These are phyloP conservation scores for Creolimax fragrantissima DNA, from an alignment of 78 protist species.

Conservation along the genomic window DNA sequence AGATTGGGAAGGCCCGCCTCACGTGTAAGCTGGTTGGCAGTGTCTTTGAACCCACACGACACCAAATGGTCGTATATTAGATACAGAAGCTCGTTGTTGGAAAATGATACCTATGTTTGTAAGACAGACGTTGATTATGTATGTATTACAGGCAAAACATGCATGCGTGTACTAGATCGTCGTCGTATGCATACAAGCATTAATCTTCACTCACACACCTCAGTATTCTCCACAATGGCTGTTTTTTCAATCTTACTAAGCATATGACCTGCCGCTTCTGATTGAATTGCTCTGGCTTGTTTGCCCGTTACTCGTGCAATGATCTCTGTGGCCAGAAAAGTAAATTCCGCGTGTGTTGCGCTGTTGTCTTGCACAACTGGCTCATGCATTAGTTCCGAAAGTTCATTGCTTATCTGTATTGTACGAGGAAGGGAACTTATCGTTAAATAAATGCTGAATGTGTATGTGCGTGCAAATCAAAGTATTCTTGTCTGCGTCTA, in stretches of 20 bases:
- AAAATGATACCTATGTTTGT: neutral
- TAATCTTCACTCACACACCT: neutral
- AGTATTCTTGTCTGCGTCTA: neutral
- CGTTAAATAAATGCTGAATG: neutral
- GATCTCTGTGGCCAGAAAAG: neutral
- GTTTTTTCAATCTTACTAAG: neutral
- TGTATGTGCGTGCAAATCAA: neutral
- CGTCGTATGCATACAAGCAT: too few relatives aligned
- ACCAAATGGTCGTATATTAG: neutral
- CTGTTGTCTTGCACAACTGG: neutral
- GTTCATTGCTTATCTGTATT: neutral
- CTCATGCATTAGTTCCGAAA: neutral
- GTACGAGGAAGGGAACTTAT: neutral
- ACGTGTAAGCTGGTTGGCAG: neutral
- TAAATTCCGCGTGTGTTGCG: neutral
- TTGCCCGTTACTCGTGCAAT: slow-evolving; percentile 15
- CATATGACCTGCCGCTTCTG: neutral
- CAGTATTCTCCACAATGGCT: neutral
- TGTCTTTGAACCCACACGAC: neutral
- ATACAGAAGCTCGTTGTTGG: neutral
- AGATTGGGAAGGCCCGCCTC: neutral
- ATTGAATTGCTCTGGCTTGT: neutral
- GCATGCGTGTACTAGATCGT: too few relatives aligned
- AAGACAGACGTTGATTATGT: neutral
- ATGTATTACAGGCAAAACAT: too few relatives aligned